Base-by-base conservation (phyloP, 2,329 filamentous ascomycete species). In the Pseudogymnoascus sp. region DNA sequence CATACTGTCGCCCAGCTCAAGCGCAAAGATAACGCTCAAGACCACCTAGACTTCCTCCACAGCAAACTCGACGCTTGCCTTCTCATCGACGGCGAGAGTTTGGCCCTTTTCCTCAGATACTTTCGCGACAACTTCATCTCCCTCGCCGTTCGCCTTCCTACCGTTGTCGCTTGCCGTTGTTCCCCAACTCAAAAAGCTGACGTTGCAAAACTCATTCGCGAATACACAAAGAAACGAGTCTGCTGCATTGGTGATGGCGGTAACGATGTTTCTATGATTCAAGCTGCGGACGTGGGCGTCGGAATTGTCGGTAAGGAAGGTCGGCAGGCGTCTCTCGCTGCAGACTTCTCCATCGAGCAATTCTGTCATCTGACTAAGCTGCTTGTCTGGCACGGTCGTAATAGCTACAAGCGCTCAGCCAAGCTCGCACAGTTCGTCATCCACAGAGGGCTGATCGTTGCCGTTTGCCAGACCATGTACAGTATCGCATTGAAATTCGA, bases 181-280 rank as follows among this genome's bases (percentile, higher is more conserved):
- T 96, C 92, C 6, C 96, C 95, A 0, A 97, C 91, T 0, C 95
- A 99, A 72, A 99, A 99, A 76, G 96, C 95, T 43, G 93, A 97
- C 70, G 84, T 99, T 40, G 95, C 96, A 8, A 87, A 85, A 68
- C 83, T 97, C 59, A 99, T 99, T 77, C 91, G 93, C 65, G 85
- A 89, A 60, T 88, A 91, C 76, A 99, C 95, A 18, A 92, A 91
- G 75, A 97, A 97, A 76, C 89, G 96, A 12, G 90, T 97, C 14
- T 96, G 93, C 77, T 97, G 95, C 73, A 99, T 99, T 69, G 95
- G 95, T 38, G 95, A 99, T 72, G 95, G 95, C 68, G 95, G 96
- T 70, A 99, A 99, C 76, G 96, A 99, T 74, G 95, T 99, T 4
- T 93, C 89, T 69, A 99, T 99, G 95, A 99, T 99, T 69, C 95